phyloP scores from a whole-genome alignment of 139 green algal species.

The Dunaliella sp. region DNA sequence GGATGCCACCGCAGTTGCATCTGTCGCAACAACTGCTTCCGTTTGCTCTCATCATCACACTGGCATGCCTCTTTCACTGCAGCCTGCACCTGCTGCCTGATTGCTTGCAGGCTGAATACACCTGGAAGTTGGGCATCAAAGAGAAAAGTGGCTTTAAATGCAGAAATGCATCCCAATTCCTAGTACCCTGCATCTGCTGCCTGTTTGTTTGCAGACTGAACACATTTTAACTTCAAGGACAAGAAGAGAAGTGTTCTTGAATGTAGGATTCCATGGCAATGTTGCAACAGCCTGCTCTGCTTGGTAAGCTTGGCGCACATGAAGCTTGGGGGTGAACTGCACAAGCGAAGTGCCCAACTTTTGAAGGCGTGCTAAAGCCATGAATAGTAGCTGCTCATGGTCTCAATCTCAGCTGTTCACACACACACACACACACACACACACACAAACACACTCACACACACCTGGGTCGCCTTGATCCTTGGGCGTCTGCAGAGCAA shows the following conservation, averaged over 20 bases:
- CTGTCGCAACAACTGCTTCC: slow-evolving; percentile 26
- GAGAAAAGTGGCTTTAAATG: neutral
- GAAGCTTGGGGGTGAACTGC: neutral
- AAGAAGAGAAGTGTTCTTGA: too few species aligned
- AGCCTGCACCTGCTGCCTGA: slow-evolving; percentile 23
- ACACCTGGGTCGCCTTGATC: neutral
- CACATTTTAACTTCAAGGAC: too few species aligned
- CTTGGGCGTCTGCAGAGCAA: neutral
- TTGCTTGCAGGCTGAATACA: slow-evolving; percentile 31
- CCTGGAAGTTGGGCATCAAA: neutral
- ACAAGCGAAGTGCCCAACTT: too few species aligned
- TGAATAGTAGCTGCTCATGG: too few species aligned
- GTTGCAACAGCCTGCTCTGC: too few species aligned
- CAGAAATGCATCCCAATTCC: neutral
- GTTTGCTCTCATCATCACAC: slow-evolving; percentile 34
- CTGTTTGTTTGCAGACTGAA: too few species aligned
- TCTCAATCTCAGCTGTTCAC: too few species aligned
- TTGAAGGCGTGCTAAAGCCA: too few species aligned
- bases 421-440: too few species aligned
- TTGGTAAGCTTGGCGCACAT: neutral
- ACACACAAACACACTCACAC: too few species aligned
- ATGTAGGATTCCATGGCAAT: too few species aligned
- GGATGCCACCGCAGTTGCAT: slow-evolving; percentile 39
- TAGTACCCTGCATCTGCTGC: too few species aligned
- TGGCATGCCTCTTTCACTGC: slow-evolving; percentile 36